phyloP scores from a whole-genome alignment of 1,139 yeast species.

The Scheffersomyces insectosa region DNA sequence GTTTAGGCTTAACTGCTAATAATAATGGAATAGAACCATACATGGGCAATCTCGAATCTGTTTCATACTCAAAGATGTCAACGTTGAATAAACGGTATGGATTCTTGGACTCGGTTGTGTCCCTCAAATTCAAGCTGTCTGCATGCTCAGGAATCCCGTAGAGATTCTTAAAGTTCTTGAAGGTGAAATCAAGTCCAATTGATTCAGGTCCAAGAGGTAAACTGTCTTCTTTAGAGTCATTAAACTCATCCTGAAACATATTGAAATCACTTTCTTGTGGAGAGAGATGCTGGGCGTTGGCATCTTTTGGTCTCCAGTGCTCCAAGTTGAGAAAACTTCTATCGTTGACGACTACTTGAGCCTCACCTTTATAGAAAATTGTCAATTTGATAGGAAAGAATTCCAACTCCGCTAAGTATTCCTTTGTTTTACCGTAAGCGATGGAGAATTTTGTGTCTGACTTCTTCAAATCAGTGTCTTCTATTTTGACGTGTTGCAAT shows the following conservation, averaged over 20 bases:
- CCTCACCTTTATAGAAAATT: constrained; percentile 43
- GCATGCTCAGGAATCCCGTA: constrained; percentile 98
- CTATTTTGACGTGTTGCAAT: constrained; percentile 7
- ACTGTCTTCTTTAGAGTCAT: constrained; percentile 59
- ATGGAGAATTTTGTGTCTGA: constrained; percentile 25
- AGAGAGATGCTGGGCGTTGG: constrained; percentile 39
- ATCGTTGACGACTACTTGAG: constrained; percentile 65
- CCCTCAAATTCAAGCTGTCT: constrained; percentile 69
- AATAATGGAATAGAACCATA: constrained; percentile 92
- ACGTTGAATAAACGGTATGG: constrained; percentile 91
- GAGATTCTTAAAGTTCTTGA: constrained; percentile 60
- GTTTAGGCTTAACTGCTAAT: constrained; percentile 61
- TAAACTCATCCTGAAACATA: constrained; percentile 60
- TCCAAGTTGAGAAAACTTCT: constrained; percentile 73
- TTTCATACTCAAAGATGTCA: constrained; percentile 91
- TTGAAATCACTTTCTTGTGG: constrained; percentile 60
- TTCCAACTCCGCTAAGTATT: constrained; percentile 40
- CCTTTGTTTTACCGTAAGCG: constrained; percentile 40
- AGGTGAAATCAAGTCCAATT: constrained; percentile 72
- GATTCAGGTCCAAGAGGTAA: constrained; percentile 90
- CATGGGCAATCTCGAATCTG: constrained; percentile 82
- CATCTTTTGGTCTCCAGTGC: constrained; percentile 57
- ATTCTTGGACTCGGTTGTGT: constrained; percentile 52
- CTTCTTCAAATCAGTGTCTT: constrained; percentile 10
- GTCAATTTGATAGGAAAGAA: constrained; percentile 55